These are phyloP conservation scores for Fusarium chuoi DNA, from an alignment of 2,329 filamentous ascomycete genomes.

Conservation along the genomic window DNA sequence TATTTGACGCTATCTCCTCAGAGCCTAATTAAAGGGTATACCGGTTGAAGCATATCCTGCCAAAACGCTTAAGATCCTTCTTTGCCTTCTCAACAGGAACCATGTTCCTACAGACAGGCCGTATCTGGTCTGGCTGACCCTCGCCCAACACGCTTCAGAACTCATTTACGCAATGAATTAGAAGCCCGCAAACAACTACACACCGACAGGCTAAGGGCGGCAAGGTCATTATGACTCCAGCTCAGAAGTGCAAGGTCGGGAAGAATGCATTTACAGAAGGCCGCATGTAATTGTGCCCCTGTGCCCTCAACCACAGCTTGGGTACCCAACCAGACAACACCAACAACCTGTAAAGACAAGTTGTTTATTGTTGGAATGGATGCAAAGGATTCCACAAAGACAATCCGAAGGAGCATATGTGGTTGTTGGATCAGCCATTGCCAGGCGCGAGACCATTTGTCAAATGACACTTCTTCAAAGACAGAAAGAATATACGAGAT, in stretches of 20 bases:
- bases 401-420: background rate
- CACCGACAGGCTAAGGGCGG: background rate
- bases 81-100: constrained; percentile 15
- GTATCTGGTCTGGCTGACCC: background rate
- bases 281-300: background rate
- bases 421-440: background rate
- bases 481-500: background rate
- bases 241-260: background rate
- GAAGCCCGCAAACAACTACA: background rate
- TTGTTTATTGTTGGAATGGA: background rate
- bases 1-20: background rate
- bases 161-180: background rate
- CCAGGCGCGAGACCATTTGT: background rate
- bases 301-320: background rate
- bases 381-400: background rate
- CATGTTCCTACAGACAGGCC: background rate
- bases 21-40: background rate
- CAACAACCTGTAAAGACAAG: background rate
- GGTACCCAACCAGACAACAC: background rate
- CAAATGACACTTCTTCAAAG: background rate
- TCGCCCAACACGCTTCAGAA: background rate
- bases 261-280: background rate
- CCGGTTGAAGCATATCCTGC: background rate
- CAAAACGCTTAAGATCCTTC: no score
- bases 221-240: background rate